phyloP scores from a whole-genome alignment of 805 yeast species.

The Blastobotrys peoriensis region DNA sequence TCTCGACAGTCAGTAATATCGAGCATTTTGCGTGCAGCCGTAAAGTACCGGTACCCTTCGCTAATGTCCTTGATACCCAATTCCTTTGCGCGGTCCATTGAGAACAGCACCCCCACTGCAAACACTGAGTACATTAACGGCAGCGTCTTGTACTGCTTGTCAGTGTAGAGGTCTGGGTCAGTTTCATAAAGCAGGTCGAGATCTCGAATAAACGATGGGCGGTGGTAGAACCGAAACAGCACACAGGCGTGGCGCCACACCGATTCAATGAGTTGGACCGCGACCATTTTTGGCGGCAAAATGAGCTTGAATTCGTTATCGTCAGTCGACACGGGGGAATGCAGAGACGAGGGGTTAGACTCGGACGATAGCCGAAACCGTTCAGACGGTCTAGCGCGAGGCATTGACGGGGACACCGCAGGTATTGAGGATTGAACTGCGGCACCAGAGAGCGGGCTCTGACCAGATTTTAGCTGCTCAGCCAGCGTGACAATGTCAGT shows the following conservation, averaged over 20 bases:
- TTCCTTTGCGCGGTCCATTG: conserved; percentile 39
- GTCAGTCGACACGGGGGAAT: conserved; percentile 15
- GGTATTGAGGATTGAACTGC: background rate
- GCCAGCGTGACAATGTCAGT: conserved; percentile 27
- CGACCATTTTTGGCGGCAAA: conserved; percentile 69
- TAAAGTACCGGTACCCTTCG: conserved; percentile 74
- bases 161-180: conserved; percentile 65
- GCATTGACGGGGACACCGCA: no score
- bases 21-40: conserved; percentile 70
- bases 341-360: conserved; percentile 6
- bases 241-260: conserved; percentile 87
- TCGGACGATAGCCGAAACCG: conserved; percentile 1
- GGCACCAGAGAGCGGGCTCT: conserved; percentile 11
- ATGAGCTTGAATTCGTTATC: conserved; percentile 51
- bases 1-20: conserved; percentile 84
- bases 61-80: conserved; percentile 32
- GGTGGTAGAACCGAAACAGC: conserved; percentile 74
- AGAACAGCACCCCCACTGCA: conserved; percentile 79
- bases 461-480: conserved; percentile 1
- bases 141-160: conserved; percentile 65
- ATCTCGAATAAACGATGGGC: conserved; percentile 73
- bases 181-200: conserved; percentile 69
- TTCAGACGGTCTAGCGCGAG: conserved; percentile 1
- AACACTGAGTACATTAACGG: conserved; percentile 81
- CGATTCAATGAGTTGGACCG: conserved; percentile 61